Evolutionary conservation across 129 eudicot genomes (phyloP).

Genomic region (Lactuca sativa): DNA sequence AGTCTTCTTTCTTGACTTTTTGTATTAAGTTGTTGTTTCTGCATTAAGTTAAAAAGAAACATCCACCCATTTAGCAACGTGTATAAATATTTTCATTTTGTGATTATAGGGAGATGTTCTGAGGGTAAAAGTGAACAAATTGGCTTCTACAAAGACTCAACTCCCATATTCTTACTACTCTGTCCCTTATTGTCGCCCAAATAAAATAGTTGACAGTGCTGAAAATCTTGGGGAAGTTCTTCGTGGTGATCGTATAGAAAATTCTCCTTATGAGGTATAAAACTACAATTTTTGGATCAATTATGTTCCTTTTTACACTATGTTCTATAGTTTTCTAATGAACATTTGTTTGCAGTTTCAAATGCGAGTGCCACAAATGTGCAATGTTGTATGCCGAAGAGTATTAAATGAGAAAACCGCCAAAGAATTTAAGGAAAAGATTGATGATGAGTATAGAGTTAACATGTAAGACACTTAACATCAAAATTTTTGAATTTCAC

Average conservation of each 20-base stretch:
- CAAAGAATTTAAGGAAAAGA: slow-evolving; percentile 55
- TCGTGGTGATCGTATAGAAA: slow-evolving; percentile 70
- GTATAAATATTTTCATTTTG: slow-evolving; percentile 17
- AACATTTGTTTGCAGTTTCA: slow-evolving; percentile 45
- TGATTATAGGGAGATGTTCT: slow-evolving; percentile 49
- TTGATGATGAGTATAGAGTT: slow-evolving; percentile 67
- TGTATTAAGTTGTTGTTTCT: background rate
- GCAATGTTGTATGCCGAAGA: slow-evolving; percentile 56
- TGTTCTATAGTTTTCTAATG: slow-evolving; percentile 13
- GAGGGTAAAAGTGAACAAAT: slow-evolving; percentile 68
- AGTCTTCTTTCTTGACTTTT: too few relatives aligned
- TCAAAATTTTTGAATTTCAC: background rate
- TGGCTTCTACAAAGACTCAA: slow-evolving; percentile 70
- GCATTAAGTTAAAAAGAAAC: background rate
- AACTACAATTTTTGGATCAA: background rate
- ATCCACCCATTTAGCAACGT: background rate
- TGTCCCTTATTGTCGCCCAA: slow-evolving; percentile 59
- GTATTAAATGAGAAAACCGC: slow-evolving; percentile 53
- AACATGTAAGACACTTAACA: slow-evolving; percentile 52
- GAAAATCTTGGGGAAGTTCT: slow-evolving; percentile 77
- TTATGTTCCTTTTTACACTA: slow-evolving; percentile 11
- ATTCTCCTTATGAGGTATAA: slow-evolving; percentile 64
- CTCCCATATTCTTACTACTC: slow-evolving; percentile 74
- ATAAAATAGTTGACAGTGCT: slow-evolving; percentile 50
- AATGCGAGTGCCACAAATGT: slow-evolving; percentile 64